These are phyloP conservation scores for Oryza meyeriana DNA, from an alignment of 176 grass and related monocot genomes.

Conservation along the genomic window DNA sequence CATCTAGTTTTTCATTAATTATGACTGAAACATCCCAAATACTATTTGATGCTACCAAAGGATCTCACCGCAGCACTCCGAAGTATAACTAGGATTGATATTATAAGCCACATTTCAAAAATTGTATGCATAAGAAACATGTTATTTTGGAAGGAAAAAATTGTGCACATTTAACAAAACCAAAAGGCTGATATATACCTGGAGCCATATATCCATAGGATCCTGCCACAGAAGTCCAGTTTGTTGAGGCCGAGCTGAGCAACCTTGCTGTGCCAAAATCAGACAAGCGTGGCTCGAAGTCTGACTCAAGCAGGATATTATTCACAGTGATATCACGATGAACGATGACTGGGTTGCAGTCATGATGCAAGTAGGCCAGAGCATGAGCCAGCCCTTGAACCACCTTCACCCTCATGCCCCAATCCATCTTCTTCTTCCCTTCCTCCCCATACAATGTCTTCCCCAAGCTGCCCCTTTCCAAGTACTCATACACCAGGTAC, in stretches of 20 bases:
- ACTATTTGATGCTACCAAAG: background rate
- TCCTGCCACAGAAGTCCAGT: conserved; percentile 85
- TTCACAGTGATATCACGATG: conserved; percentile 74
- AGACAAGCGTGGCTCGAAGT: conserved; percentile 66
- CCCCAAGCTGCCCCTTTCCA: conserved; percentile 74
- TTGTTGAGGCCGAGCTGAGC: conserved; percentile 49
- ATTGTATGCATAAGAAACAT: background rate
- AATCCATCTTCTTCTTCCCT: conserved; percentile 60
- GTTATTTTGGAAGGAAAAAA: background rate
- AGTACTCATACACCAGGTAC: conserved; percentile 88
- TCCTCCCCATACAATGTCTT: conserved; percentile 68
- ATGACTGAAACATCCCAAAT: background rate
- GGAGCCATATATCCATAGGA: conserved; percentile 95
- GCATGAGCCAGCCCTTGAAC: conserved; percentile 73
- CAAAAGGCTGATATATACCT: conserved; percentile 42
- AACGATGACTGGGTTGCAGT: conserved; percentile 56
- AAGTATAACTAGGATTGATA: background rate
- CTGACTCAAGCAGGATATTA: conserved; percentile 73
- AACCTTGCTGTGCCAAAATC: conserved; percentile 84
- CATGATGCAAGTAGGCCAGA: conserved; percentile 82
- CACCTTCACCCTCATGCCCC: conserved; percentile 71
- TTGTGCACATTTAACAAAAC: background rate
- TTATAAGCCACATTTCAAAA: background rate
- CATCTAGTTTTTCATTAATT: background rate
- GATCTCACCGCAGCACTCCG: background rate